A percentile compares a stretch with the other conserved stretches of the same genome.
phyloP scores from a whole-genome alignment of 192 early-diverging fungal species.

The Radiomyces spectabilis region DNA sequence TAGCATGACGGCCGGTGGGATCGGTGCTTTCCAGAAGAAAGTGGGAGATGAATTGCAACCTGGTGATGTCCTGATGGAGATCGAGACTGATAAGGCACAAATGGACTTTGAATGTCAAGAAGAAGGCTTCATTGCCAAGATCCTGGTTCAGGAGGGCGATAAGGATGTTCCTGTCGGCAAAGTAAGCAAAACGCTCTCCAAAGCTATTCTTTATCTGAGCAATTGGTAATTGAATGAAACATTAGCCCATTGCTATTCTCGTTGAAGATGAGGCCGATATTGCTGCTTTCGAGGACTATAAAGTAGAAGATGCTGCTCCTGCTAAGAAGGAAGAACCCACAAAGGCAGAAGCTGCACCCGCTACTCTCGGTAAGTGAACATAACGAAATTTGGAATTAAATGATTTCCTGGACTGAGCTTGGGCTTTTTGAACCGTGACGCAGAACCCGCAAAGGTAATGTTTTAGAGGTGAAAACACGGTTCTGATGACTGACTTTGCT shows the following conservation, averaged over 20 bases:
- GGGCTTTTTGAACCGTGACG: too few relatives aligned
- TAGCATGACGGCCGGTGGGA: constrained; percentile 88
- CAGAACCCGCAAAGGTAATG: too few relatives aligned
- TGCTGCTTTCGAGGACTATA: constrained; percentile 80
- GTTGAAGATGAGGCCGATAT: constrained; percentile 86
- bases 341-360: neutral
- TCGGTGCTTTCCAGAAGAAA: constrained; percentile 91
- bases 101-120: constrained; percentile 99
- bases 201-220: too few relatives aligned
- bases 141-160: constrained; percentile 71
- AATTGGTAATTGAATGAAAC: too few relatives aligned
- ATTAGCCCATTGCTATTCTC: constrained; percentile 82
- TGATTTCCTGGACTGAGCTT: too few relatives aligned
- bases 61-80: constrained; percentile 91
- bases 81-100: constrained; percentile 99
- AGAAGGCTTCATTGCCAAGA: constrained; percentile 95
- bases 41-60: constrained; percentile 83
- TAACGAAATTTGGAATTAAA: too few relatives aligned
- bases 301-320: constrained; percentile 43
- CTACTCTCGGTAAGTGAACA: too few relatives aligned
- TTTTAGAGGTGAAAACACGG: too few relatives aligned
- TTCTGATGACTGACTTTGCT: too few relatives aligned
- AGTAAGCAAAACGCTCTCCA: constrained; percentile 28
- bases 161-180: constrained; percentile 85
- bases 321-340: constrained; percentile 4